Evolutionary conservation across 495 filamentous ascomycete species (phyloP), one percentile per base, ranked within the genome.

Genomic region (Xylaria intraflava): DNA sequence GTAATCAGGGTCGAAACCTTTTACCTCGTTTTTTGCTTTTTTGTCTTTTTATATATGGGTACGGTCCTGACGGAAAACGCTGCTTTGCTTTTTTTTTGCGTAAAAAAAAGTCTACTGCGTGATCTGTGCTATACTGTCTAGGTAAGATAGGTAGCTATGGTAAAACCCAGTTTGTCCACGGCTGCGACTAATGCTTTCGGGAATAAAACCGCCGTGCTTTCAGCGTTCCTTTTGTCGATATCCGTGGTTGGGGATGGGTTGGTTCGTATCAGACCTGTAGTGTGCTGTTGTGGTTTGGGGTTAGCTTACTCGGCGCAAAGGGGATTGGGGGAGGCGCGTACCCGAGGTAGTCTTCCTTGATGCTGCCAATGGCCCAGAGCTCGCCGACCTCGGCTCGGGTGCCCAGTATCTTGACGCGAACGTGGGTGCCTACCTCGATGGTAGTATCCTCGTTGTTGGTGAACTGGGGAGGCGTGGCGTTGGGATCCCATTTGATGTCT

Each of bases 301-400:
- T 55, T 27, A 55, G 44, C 38, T 43, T 10, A 47, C 20, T 3
- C 22, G 29, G 38, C 27, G 7, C 35, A 24, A 23, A 14, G 12
- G 36, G 29, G 29, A 45, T 27, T n/a, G n/a, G 43, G 42, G 44
- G 46, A 49, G 41, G 38, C 45, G 44, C 52, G 53, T 68, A 78
- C 75, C 78, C 78, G 27, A 82, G 74, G 62, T 78, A 82, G 51
- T 82, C 89, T 69, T 96, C 93, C 73, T 95, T 95, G 66, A 98
- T 95, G 31, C 88, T 97, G 36, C 90, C 94, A 68, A 97, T 95
- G 29, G 92, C 93, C 76, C 86, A 96, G 80, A 98, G 93, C 60
- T 86, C 84, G 23, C 85, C 89, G 41, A 97, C 88, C 62, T 96
- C 93, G 47, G 84, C 89, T 66, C 95, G 82, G 12, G 90, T 85